These are phyloP conservation scores for Neoboletus magnificus DNA, from an alignment of 768 basidiomycete genomes.

Conservation along the genomic window DNA sequence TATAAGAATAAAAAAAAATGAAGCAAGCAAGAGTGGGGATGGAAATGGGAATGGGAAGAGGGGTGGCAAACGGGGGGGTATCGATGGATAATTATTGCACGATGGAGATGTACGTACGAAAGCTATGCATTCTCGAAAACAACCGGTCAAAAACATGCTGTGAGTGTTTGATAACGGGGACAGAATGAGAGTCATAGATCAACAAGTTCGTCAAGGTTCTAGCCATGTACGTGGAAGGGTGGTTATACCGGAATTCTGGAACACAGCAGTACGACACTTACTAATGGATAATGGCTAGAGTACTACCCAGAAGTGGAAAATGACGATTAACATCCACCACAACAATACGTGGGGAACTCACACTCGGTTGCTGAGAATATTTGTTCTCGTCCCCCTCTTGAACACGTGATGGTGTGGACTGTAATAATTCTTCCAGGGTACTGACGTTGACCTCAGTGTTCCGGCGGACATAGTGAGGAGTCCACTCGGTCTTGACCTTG, in stretches of 20 bases:
- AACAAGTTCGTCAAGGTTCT: constrained; percentile 24
- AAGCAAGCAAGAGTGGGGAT: neutral
- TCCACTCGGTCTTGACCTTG: neutral
- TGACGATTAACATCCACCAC: neutral
- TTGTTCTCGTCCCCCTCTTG: neutral
- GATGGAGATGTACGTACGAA: neutral
- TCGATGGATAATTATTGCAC: neutral
- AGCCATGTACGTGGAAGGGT: neutral
- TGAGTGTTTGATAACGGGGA: neutral
- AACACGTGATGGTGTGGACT: neutral
- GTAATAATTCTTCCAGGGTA: constrained; percentile 4
- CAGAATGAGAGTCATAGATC: constrained; percentile 11
- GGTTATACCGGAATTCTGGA: neutral
- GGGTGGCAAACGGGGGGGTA: neutral
- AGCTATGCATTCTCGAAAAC: neutral
- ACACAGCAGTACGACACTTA: constrained; percentile 2
- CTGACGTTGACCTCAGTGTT: constrained; percentile 9
- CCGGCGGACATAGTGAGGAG: constrained; percentile 8
- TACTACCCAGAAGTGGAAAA: constrained; percentile 10
- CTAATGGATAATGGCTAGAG: constrained; percentile 24
- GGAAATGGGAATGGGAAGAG: neutral
- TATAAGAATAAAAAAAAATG: neutral
- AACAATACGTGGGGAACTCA: neutral
- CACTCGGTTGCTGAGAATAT: constrained; percentile 21
- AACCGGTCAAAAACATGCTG: neutral